A percentile compares a stretch with the other conserved stretches of the same genome.
phyloP scores from a whole-genome alignment of 768 basidiomycete genomes.

The Lyophyllum shimeji region DNA sequence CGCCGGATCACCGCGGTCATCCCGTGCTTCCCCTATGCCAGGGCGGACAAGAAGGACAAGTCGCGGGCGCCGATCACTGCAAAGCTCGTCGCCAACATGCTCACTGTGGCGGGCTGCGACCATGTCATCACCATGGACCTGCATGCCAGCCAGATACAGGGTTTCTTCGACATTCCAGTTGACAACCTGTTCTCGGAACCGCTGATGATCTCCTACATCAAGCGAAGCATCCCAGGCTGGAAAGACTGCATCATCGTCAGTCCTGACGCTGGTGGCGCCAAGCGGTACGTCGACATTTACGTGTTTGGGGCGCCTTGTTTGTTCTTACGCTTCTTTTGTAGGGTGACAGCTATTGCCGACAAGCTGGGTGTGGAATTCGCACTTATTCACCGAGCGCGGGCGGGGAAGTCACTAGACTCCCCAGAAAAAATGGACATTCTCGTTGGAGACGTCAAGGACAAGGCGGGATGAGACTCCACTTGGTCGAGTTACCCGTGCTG shows the following conservation, averaged over 20 bases:
- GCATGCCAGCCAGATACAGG: constrained; percentile 97
- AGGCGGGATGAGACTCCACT: constrained; percentile 47
- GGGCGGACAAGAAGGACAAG: constrained; percentile 99
- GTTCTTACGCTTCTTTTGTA: constrained; percentile 29
- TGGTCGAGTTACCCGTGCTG: not conserved
- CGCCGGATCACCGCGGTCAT: constrained; percentile 96
- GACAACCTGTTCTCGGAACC: constrained; percentile 98
- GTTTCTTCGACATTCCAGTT: constrained; percentile 98
- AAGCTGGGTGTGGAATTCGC: constrained; percentile 95
- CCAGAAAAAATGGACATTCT: constrained; percentile 89
- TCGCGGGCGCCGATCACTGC: constrained; percentile 95
- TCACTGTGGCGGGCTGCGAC: constrained; percentile 94
- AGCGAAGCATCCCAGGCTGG: constrained; percentile 84
- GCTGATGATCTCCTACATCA: constrained; percentile 92
- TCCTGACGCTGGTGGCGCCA: constrained; percentile 98
- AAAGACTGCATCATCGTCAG: constrained; percentile 88
- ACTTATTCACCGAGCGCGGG: constrained; percentile 89
- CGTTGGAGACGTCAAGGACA: constrained; percentile 92
- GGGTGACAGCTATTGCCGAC: constrained; percentile 93
- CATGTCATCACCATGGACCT: constrained; percentile 99
- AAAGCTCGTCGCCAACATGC: constrained; percentile 98
- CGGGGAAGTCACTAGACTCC: constrained; percentile 60
- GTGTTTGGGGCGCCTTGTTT: constrained; percentile 7
- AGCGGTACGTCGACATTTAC: constrained; percentile 62
- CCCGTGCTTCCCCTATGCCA: constrained; percentile 95